A percentile compares a stretch with the other conserved stretches of the same genome.
Evolutionary conservation across 305 asterid species (phyloP).

Genomic region (Petunia hybrid): DNA sequence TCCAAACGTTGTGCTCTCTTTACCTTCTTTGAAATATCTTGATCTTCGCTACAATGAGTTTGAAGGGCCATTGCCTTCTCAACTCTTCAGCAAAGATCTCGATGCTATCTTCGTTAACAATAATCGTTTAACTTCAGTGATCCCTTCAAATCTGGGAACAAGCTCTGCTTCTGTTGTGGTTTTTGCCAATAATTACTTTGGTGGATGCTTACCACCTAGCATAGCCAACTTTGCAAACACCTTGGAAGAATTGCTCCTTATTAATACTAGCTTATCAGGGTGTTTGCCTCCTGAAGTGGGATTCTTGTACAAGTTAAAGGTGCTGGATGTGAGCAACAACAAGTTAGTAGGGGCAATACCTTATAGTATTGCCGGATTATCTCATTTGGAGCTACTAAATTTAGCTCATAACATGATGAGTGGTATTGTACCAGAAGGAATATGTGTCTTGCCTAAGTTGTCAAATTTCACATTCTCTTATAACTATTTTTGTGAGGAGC

Average conservation of each 20-base stretch:
- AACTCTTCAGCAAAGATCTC: slow-evolving; percentile 53
- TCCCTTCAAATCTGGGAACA: slow-evolving; percentile 59
- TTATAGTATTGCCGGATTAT: slow-evolving; percentile 59
- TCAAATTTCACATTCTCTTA: slow-evolving; percentile 58
- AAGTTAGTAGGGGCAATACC: slow-evolving; percentile 64
- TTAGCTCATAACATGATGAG: slow-evolving; percentile 67
- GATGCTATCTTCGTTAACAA: slow-evolving; percentile 74
- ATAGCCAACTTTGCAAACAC: slow-evolving; percentile 61
- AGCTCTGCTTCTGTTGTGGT: slow-evolving; percentile 68
- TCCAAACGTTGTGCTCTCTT: slow-evolving; percentile 66
- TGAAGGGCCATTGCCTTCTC: slow-evolving; percentile 66
- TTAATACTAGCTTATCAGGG: slow-evolving; percentile 65
- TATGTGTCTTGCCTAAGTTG: slow-evolving; percentile 65
- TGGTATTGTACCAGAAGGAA: slow-evolving; percentile 64
- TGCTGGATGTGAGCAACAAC: slow-evolving; percentile 67
- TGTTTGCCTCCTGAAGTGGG: slow-evolving; percentile 73
- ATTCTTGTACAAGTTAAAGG: slow-evolving; percentile 56
- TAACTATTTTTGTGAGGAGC: slow-evolving; percentile 68
- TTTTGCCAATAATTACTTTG: slow-evolving; percentile 67
- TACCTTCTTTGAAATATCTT: slow-evolving; percentile 55
- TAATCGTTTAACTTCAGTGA: slow-evolving; percentile 56
- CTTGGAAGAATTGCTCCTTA: slow-evolving; percentile 62
- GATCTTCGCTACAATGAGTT: slow-evolving; percentile 80
- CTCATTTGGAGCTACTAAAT: slow-evolving; percentile 61
- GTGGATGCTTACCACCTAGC: slow-evolving; percentile 70